phyloP scores from a whole-genome alignment of 257 asterid species.

The Solanum bulbocastanum region DNA sequence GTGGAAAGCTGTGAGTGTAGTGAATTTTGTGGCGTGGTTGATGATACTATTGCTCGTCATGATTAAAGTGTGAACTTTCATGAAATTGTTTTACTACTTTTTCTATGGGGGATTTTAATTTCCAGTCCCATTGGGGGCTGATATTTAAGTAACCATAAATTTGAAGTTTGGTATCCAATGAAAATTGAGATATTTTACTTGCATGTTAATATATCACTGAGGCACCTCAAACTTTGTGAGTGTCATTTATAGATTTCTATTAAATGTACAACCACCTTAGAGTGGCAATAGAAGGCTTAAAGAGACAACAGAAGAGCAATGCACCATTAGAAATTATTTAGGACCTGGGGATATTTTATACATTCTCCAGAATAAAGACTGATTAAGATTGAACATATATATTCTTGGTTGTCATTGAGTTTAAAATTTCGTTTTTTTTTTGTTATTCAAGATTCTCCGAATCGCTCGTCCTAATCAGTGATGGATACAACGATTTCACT shows the following conservation, averaged over 20 bases:
- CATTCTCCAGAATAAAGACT: neutral
- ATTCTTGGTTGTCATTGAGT: neutral
- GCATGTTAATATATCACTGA: neutral
- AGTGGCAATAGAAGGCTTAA: neutral
- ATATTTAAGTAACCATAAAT: neutral
- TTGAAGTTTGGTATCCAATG: neutral
- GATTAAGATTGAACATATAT: neutral
- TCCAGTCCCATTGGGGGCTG: neutral
- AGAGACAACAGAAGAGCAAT: neutral
- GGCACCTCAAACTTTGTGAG: neutral
- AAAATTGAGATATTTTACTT: neutral
- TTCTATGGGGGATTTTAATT: neutral
- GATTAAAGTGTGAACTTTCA: slow-evolving; percentile 51
- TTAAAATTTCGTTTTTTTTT: neutral
- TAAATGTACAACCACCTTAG: neutral
- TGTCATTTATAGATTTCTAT: neutral
- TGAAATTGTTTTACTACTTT: neutral
- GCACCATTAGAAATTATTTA: neutral
- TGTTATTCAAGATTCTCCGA: neutral
- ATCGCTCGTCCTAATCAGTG: neutral
- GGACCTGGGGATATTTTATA: neutral
- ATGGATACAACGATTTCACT: neutral
- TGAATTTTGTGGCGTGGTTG: slow-evolving; percentile 10
- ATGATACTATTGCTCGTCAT: slow-evolving; percentile 25
- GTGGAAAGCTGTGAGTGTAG: slow-evolving; percentile 16